Evolutionary conservation across 2,329 filamentous ascomycete species (phyloP).

Genomic region (Aspergillus sp.): DNA sequence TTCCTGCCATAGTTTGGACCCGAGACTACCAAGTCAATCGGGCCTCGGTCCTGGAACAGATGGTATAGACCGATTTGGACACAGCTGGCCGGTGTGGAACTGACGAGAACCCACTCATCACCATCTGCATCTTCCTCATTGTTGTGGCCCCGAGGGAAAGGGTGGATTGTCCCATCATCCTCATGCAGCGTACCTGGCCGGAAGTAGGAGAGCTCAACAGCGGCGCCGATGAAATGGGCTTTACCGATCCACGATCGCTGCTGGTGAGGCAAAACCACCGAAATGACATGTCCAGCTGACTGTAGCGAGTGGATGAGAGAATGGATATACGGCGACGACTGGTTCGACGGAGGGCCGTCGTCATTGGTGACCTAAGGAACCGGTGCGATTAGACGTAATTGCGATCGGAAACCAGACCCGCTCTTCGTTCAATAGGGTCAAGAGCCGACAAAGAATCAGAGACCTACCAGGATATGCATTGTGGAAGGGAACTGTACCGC

Average conservation of each 20-base stretch:
- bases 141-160: slow-evolving; percentile 52
- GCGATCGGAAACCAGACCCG: neutral
- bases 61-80: slow-evolving; percentile 80
- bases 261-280: slow-evolving; percentile 83
- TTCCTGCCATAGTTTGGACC: slow-evolving; percentile 84
- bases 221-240: slow-evolving; percentile 90
- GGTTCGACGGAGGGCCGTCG: slow-evolving; percentile 74
- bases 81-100: slow-evolving; percentile 77
- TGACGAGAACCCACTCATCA: slow-evolving; percentile 78
- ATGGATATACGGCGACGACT: slow-evolving; percentile 78
- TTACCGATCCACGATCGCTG: slow-evolving; percentile 99
- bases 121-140: slow-evolving; percentile 54
- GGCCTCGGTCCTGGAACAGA: slow-evolving; percentile 69
- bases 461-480: slow-evolving; percentile 54
- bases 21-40: slow-evolving; percentile 72
- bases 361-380: slow-evolving; percentile 59
- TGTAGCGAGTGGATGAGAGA: slow-evolving; percentile 69
- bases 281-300: slow-evolving; percentile 76
- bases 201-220: slow-evolving; percentile 81
- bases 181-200: slow-evolving; percentile 61
- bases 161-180: slow-evolving; percentile 66
- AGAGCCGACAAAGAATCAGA: neutral
- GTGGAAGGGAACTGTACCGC: slow-evolving; percentile 2
- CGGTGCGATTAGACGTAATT: slow-evolving; percentile 6
- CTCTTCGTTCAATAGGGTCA: neutral